phyloP scores from a whole-genome alignment of 2,329 filamentous ascomycete genomes.

The Sporothrix luriei region DNA sequence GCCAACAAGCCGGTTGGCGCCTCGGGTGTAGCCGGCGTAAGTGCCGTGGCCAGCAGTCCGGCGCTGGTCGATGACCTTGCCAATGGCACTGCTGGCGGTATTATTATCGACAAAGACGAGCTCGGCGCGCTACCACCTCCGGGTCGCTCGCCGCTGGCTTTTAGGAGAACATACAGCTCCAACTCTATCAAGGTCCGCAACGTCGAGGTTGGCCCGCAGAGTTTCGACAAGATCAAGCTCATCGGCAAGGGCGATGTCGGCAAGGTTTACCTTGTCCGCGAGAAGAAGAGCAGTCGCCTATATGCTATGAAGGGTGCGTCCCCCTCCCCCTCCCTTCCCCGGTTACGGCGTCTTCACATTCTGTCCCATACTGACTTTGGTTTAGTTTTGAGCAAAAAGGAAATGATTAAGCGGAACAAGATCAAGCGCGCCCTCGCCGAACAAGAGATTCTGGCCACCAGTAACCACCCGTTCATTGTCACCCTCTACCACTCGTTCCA shows the following conservation, averaged over 20 bases:
- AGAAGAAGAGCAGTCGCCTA: slow-evolving; percentile 93
- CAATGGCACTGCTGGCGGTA: slow-evolving; percentile 32
- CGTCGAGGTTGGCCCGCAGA: slow-evolving; percentile 91
- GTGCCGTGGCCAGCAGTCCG: slow-evolving; percentile 21
- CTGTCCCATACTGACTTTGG: neutral
- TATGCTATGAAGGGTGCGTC: slow-evolving; percentile 96
- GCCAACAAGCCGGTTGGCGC: slow-evolving; percentile 45
- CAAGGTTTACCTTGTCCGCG: slow-evolving; percentile 94
- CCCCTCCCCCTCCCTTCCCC: neutral
- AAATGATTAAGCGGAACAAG: slow-evolving; percentile 99
- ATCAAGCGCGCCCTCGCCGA: slow-evolving; percentile 97
- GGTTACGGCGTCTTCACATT: neutral
- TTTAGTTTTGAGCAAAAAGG: slow-evolving; percentile 94
- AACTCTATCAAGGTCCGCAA: slow-evolving; percentile 99
- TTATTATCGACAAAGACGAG: slow-evolving; percentile 50
- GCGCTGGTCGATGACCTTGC: slow-evolving; percentile 39
- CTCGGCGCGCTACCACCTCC: slow-evolving; percentile 67
- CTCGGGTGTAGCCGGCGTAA: neutral
- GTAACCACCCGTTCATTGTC: slow-evolving; percentile 98
- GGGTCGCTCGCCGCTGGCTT: slow-evolving; percentile 70
- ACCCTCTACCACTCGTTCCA: slow-evolving; percentile 99
- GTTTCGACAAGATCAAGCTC: slow-evolving; percentile 99
- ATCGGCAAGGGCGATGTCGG: slow-evolving; percentile 98
- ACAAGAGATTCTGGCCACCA: slow-evolving; percentile 96
- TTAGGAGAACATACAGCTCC: slow-evolving; percentile 94